These are phyloP conservation scores for Pseudocercospora fijiensis DNA, from an alignment of 2,329 filamentous ascomycete genomes.

Conservation along the genomic window DNA sequence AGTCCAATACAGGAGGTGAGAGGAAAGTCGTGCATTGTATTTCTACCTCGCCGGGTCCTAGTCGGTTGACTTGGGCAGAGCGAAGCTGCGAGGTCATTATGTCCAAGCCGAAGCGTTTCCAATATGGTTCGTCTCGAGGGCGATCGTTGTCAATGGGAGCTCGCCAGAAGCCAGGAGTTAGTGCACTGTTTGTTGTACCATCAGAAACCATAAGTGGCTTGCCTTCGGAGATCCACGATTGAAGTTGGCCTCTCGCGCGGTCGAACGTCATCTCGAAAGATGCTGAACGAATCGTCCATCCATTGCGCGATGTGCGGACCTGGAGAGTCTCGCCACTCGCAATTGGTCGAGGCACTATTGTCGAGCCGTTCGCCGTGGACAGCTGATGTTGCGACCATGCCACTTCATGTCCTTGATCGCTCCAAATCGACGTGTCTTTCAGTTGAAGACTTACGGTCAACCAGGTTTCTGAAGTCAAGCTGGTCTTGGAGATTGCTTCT, in stretches of 20 bases:
- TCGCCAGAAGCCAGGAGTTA: slow-evolving; percentile 58
- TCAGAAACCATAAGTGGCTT: slow-evolving; percentile 37
- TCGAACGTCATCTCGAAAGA: slow-evolving; percentile 17
- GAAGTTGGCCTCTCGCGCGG: slow-evolving; percentile 8
- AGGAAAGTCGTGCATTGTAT: slow-evolving; percentile 32
- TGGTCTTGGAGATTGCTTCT: slow-evolving; percentile 16
- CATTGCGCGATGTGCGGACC: slow-evolving; percentile 11
- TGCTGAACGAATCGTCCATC: slow-evolving; percentile 8
- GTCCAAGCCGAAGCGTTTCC: slow-evolving; percentile 51
- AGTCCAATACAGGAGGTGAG: slow-evolving; percentile 60
- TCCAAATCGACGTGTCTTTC: slow-evolving; percentile 50
- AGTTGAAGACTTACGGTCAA: slow-evolving; percentile 50
- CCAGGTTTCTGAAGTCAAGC: slow-evolving; percentile 42
- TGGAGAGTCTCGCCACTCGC: slow-evolving; percentile 1
- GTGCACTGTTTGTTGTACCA: slow-evolving; percentile 22
- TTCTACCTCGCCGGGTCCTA: slow-evolving; percentile 25
- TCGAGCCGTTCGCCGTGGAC: neutral
- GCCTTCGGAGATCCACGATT: slow-evolving; percentile 43
- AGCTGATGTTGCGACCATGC: slow-evolving; percentile 28
- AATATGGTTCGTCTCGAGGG: slow-evolving; percentile 55
- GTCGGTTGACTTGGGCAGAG: slow-evolving; percentile 40
- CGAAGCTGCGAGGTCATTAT: slow-evolving; percentile 50
- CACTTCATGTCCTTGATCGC: slow-evolving; percentile 20
- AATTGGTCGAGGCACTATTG: neutral
- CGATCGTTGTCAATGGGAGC: slow-evolving; percentile 64